Percentiles rank a stretch among this genome's conserved stretches.
phyloP scores from a whole-genome alignment of 176 grass and related monocot genomes.

The Triticum turgidum region DNA sequence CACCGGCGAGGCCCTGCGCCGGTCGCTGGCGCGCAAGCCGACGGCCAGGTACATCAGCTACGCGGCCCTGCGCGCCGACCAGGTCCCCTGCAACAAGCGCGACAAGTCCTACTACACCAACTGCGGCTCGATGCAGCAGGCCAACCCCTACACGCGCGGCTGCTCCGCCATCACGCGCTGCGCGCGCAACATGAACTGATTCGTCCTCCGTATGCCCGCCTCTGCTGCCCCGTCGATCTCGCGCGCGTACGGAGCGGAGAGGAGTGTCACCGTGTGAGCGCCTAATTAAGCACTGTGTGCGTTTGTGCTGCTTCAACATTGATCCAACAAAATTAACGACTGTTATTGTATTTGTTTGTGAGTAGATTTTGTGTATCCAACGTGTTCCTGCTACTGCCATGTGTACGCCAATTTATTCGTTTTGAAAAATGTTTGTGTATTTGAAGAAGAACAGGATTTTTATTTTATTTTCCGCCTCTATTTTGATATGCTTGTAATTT shows the following conservation, averaged over 20 bases:
- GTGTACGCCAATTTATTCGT: neutral
- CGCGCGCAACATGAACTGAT: slow-evolving; percentile 47
- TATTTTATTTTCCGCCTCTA: neutral
- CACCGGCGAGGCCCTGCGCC: neutral
- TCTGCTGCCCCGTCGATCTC: neutral
- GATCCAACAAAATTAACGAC: neutral
- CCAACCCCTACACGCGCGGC: slow-evolving; percentile 71
- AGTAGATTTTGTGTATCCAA: neutral
- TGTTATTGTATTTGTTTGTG: neutral
- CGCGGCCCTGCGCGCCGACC: slow-evolving; percentile 48
- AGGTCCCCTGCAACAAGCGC: slow-evolving; percentile 65
- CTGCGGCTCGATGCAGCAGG: slow-evolving; percentile 27
- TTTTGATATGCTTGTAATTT: neutral
- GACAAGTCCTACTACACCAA: slow-evolving; percentile 76
- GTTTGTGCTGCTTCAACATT: neutral
- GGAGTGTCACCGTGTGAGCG: neutral
- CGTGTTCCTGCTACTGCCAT: neutral
- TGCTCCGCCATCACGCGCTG: slow-evolving; percentile 83
- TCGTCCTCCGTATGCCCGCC: neutral
- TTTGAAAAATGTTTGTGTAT: neutral
- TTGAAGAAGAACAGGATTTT: neutral
- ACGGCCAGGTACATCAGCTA: slow-evolving; percentile 63
- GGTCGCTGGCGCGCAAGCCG: slow-evolving; percentile 31
- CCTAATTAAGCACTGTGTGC: neutral
- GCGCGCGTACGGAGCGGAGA: neutral